Base-by-base conservation (phyloP, 495 filamentous ascomycete species). In the Aspergillus saccharolyticus region DNA sequence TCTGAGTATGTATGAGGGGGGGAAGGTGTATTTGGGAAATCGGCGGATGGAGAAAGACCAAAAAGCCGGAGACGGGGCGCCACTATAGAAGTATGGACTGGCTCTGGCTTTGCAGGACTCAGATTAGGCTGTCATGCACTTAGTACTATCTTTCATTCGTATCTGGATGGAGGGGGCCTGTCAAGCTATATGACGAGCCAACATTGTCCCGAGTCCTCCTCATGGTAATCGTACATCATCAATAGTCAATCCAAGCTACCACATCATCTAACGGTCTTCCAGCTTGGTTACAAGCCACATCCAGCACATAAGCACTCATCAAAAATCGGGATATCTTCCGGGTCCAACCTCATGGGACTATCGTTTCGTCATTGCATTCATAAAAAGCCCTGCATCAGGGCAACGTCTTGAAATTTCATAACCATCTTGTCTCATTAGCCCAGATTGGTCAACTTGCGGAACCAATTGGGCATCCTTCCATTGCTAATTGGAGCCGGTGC, bases 1-100 rank as follows among this genome's bases (percentile, higher is more conserved):
- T 78, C 75, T 97, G 12, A 87, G 90, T 17, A 84, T 87, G 18
- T 96, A 96, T 72, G 90, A 97, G 69, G 85, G 83, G 54, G 86
- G 86, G 22, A 80, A 90, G 61, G 72, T 85, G 39, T 90, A 84
- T 76, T 73, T 96, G 43, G 85, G 84, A 59, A 78, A 75, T 42
- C 59, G 69, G 33, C 63, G 71, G 39, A 60, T 44, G 22, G 54
- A 53, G 44, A 54, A 56, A 30, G 52, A 52, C 16, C 9, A 15
- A 42, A 46, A 39, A 30, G 28, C 10, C n/a, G 21, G 15, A 2
- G 33, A 39, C 2, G 33, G 33, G 33, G 33, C 33, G 33, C 33
- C 33, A 2, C 10, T 39, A 12, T 39, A 39, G 33, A 39, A n/a
- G n/a, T n/a, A n/a, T n/a, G n/a, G n/a, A n/a, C n/a, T n/a, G n/a